Conservation (phyloP, 2,329 filamentous ascomycete genomes). For the Rachicladosporium sp. region DNA sequence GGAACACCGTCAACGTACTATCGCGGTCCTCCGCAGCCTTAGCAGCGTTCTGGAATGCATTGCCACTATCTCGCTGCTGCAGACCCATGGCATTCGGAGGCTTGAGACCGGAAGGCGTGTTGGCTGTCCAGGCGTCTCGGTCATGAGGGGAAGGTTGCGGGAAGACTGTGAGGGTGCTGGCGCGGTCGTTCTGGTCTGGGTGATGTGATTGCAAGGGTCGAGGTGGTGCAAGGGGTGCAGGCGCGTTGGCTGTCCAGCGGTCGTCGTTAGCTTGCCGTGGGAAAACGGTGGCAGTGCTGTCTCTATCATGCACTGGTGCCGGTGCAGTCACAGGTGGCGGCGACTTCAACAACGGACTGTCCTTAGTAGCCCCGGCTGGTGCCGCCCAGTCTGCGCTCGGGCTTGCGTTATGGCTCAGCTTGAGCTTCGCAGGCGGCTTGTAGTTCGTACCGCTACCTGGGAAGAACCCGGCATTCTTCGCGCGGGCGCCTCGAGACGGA, state of each 20-base stretch:
- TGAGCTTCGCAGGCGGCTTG: conserved; percentile 14
- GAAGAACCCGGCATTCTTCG: conserved; percentile 44
- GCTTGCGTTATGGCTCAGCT: conserved; percentile 13
- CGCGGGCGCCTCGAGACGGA: conserved; percentile 19
- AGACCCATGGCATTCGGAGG: no score
- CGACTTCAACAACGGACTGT: conserved; percentile 5
- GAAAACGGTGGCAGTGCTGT: conserved; percentile 6
- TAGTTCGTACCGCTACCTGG: conserved; percentile 21
- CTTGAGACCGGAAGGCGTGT: neutral
- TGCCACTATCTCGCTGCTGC: no score
- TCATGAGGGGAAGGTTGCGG: conserved; percentile 5
- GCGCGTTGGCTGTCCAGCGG: conserved; percentile 5
- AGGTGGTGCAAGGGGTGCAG: conserved; percentile 2
- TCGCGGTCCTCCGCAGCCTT: conserved; percentile 15
- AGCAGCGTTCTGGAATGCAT: neutral
- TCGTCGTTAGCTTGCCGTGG: conserved; percentile 5
- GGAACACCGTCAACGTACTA: conserved; percentile 26
- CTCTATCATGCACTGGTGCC: conserved; percentile 5
- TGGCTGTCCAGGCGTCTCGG: conserved; percentile 3
- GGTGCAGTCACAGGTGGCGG: conserved; percentile 1
- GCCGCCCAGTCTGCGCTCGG: conserved; percentile 14
- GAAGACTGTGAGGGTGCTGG: conserved; percentile 35
- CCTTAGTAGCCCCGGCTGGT: conserved; percentile 6
- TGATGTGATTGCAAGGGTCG: neutral
- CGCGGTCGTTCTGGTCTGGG: conserved; percentile 34